A percentile compares a stretch with the other conserved stretches of the same genome.
These are phyloP conservation scores for Trebouxia sp. DNA, from an alignment of 139 green algal genomes.

Conservation along the genomic window DNA sequence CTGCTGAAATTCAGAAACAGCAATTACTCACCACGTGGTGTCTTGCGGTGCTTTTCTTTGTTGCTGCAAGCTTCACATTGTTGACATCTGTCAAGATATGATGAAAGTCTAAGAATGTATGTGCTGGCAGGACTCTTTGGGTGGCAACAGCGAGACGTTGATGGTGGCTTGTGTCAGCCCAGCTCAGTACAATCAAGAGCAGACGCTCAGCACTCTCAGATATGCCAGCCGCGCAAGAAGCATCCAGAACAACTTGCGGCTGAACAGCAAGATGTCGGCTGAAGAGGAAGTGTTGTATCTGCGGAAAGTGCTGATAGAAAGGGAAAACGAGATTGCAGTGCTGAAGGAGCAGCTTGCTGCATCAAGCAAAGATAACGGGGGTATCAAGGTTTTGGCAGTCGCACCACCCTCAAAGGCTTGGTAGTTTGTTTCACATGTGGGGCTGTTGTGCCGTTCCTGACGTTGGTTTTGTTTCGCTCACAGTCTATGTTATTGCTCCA, in stretches of 20 bases:
- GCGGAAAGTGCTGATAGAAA: slow-evolving; percentile 28
- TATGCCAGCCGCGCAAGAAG: slow-evolving; percentile 31
- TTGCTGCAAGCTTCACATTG: no score
- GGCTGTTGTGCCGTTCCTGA: neutral
- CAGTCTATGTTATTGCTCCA: neutral
- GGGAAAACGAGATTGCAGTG: slow-evolving; percentile 32
- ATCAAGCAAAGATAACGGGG: neutral
- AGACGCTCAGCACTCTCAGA: slow-evolving; percentile 36
- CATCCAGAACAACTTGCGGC: slow-evolving; percentile 31
- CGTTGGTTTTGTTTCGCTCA: neutral
- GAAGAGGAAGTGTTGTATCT: slow-evolving; percentile 48
- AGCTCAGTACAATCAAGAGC: slow-evolving; percentile 11
- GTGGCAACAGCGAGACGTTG: slow-evolving; percentile 35
- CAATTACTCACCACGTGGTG: no score
- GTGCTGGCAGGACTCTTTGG: slow-evolving; percentile 35
- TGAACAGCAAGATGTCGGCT: slow-evolving; percentile 31
- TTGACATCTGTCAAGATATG: neutral
- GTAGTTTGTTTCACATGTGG: neutral
- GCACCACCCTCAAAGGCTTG: slow-evolving; percentile 3
- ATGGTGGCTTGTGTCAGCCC: slow-evolving; percentile 34
- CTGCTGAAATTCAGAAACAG: no score
- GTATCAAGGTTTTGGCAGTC: neutral
- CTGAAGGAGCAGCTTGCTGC: slow-evolving; percentile 26
- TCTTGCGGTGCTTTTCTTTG: no score
- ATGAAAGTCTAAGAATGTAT: neutral